Evolutionary conservation across 164 flowering plant genomes (phyloP), one percentile per base, ranked within the genome.

Genomic region (Chimonanthus praecox): DNA sequence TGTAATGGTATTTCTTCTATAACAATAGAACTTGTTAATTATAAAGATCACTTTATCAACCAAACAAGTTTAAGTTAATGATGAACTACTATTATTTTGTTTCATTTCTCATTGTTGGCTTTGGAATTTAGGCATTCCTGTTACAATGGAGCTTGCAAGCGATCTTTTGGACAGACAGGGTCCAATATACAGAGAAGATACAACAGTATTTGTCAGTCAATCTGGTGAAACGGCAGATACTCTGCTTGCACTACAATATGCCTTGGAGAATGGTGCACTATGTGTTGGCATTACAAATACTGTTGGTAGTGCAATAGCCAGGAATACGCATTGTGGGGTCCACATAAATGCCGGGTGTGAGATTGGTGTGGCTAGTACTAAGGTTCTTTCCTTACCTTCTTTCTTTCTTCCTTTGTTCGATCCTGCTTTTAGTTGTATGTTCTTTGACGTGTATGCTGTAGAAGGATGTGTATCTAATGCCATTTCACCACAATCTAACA

Each of bases 201-300:
- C 99, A 70, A 91, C 92, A 48, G 94, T 92, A 49, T 95, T 93
- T 87, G 99, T 95, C 58, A 95, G 99, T 79, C 99, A 95, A 73
- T 95, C 99, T 70, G 99, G 99, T 74, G 98, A 95, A 88, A 95
- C 99, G 75, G 98, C 99, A 73, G 99, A 95, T 75, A 92, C 98
- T 67, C 83, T 92, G 72, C 84, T 49, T 72, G 99, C 99, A 49
- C 70, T 95, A 77, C 86, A 93, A 63, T 93, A 93, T 87, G 97
- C 99, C 64, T 75, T 81, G 73, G 91, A 92, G 75, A 95, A 95
- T 81, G 94, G 98, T 64, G 99, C 99, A 72, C 78, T 95, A 60
- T 95, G 99, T 85, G 99, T 95, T 72, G 99, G 99, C 70, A 88
- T 95, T 58, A 95, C 98, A 64, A 95, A 95, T 71, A 93, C 99